Evolutionary conservation across 495 filamentous ascomycete species (phyloP).

Genomic region (Hyaloscypha variabilis): DNA sequence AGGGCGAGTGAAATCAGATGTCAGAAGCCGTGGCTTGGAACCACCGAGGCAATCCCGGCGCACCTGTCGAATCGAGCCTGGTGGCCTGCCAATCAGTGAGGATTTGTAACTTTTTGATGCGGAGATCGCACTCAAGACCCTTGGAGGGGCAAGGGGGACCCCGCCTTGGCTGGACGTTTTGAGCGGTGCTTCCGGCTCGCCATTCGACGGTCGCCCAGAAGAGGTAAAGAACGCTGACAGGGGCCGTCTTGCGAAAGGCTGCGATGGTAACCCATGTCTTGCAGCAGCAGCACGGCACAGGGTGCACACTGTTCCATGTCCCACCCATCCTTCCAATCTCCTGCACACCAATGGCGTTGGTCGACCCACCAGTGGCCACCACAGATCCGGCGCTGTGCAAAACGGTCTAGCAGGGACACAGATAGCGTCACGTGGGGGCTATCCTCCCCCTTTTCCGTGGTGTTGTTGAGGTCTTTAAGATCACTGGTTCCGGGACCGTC

Average conservation of each 20-base stretch:
- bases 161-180: neutral
- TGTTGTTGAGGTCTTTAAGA: neutral
- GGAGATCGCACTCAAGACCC: neutral
- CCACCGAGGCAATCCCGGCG: slow-evolving; percentile 7
- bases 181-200: neutral
- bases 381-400: neutral
- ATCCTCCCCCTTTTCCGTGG: neutral
- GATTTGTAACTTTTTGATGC: neutral
- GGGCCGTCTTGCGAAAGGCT: neutral
- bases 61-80: neutral
- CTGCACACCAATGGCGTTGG: neutral
- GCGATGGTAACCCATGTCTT: neutral
- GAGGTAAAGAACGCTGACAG: neutral
- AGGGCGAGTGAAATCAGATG: neutral
- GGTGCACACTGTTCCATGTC: too few relatives aligned
- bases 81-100: neutral
- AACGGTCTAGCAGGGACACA: neutral
- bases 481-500: neutral
- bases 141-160: neutral
- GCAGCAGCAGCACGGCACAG: too few relatives aligned
- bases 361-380: neutral
- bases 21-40: neutral
- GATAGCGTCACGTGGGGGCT: neutral
- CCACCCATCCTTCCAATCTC: neutral
- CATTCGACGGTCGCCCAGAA: neutral